Evolutionary conservation across 2,329 filamentous ascomycete genomes (phyloP), one percentile per base, ranked within the genome.

Genomic region (Rachicladosporium sp.): DNA sequence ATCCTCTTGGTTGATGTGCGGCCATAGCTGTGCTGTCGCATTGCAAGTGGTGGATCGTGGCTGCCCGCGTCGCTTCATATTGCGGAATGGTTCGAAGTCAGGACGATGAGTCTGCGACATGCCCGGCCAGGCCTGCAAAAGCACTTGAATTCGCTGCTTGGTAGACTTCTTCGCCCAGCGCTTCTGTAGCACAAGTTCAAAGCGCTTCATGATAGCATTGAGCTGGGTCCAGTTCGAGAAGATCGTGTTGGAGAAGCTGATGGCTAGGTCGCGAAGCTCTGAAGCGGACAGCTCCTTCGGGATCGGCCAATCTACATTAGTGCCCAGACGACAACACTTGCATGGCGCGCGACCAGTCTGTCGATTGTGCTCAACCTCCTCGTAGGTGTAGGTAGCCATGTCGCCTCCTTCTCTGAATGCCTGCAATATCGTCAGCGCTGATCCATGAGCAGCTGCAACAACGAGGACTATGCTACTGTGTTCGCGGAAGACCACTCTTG

Each of bases 1-100:
- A 46, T 78, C 74, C 40, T 78, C 70, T 31, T 71, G 59, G 46
- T 78, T 79, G 50, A 78, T 67, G 33, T 69, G 61, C 0, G 74
- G 74, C 62, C 65, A 75, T 31, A 72, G 51, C 43, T 58, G 73
- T 6, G 55, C 39, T 4, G 64, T 59, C 2, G 45, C 43, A 7
- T 36, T 36, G 19, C 45, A 46, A 2, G 47, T 50, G 7, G 43
- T 41, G 2, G 42, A 36, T 4, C 49, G 45, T 2, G 21, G 10
- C 6, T 32, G 36, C 40, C 21, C 31, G 36, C 6, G 50, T 32
- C 49, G 52, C 6, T 41, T 42, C 27, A 35, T 27, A 3, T 49
- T 42, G n/a, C 53, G 46, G 30, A 61, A 52, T 19, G 50, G 52
- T 4, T 54, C 50, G 30, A 73, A 69, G 42, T 78, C 73, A 0